Evolutionary conservation across 352 stramenopile species (phyloP), one percentile per base, ranked within the genome.

Genomic region (Blastocystis sp.): DNA sequence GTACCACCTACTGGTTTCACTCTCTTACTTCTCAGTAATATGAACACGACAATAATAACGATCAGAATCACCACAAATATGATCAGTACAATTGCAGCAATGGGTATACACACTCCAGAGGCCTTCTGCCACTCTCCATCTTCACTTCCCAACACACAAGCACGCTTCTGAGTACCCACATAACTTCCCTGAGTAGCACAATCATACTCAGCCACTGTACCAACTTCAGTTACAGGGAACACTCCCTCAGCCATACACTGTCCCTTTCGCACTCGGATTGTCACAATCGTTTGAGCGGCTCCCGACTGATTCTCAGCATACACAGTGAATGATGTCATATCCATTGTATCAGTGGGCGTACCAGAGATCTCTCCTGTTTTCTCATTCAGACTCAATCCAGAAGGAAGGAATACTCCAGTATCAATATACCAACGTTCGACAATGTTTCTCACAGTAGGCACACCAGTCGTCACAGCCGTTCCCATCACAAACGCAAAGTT

Each of bases 311-410:
- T 75, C 29, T 75, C 39, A 27, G 35, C 65, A 75, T 43, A 43
- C 6, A 71, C 59, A 29, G 24, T 71, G 59, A 71, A 35, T 39
- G 59, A 46, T 43, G 24, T 71, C 14, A 19, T 3, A 32, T 71
- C 24, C 59, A 39, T 2, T 16, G 16, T 32, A 21, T 21, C 14
- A 46, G 9, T 29, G 24, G 67, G 37, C 4, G n/a, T 78, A 27
- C 67, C 67, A 1, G 7, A 57, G 5, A 78, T 78, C 67, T 78
- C 67, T 24, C 67, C 67, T 32, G 67, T 78, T 39, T 78, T 59
- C 42, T 61, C 49, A 37, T 78, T 37, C 32, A 78, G 37, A 19
- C 5, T 78, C 67, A 78, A 54, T 9, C 67, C 67, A 32, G 11
- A 6, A 54, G 67, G 67, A 32, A 78, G 67, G 12, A 42, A 42